Evolutionary conservation across 2,329 filamentous ascomycete species (phyloP), one percentile per base, ranked within the genome.

Genomic region (Phialemoniopsis sp.): DNA sequence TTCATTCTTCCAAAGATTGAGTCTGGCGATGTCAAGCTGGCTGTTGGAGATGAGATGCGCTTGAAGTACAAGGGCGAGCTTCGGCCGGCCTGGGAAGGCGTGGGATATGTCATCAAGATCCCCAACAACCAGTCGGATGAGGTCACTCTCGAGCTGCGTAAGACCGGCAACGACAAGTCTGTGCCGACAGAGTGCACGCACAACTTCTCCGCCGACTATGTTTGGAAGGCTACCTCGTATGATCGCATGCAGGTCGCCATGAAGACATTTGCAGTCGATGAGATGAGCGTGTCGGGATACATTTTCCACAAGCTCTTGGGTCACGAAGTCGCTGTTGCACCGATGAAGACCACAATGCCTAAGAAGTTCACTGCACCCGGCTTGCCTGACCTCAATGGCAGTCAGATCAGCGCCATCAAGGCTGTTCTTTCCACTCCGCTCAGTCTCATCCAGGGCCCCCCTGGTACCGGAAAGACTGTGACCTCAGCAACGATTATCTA

Each of bases 221-320:
- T 98, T 40, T 98, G 93, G 93, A 98, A 98, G 62, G 93, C 94
- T 13, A 98, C 94, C 1, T 97, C 91, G 0, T 98, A 98, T 59
- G 93, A 98, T 57, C 90, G 93, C 47, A 98, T 98, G 93, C 93
- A 98, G 63, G 81, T 90, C 49, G 94, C 93, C 39, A 97, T 98
- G 91, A 97, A 96, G 73, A 97, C 89, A 0, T 98, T 98, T 59
- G 93, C 93, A 6, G 82, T 97, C 33, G 91, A 98, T 52, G 93
- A 98, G 63, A 87, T 95, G 85, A 96, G 90, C 56, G 91, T 98
- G 32, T 97, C 93, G 16, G 93, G 93, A 29, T 98, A 96, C 66
- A 95, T 98, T 48, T 98, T 97, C 70, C 93, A 98, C 62, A 93
- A 93, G 49, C 77, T 98, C 16, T 80, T 98, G 26, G 93, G 93